Percentiles rank a stretch among this genome's conserved stretches.
Conservation (phyloP, 768 basidiomycete species). For the Ramaria rubella region DNA sequence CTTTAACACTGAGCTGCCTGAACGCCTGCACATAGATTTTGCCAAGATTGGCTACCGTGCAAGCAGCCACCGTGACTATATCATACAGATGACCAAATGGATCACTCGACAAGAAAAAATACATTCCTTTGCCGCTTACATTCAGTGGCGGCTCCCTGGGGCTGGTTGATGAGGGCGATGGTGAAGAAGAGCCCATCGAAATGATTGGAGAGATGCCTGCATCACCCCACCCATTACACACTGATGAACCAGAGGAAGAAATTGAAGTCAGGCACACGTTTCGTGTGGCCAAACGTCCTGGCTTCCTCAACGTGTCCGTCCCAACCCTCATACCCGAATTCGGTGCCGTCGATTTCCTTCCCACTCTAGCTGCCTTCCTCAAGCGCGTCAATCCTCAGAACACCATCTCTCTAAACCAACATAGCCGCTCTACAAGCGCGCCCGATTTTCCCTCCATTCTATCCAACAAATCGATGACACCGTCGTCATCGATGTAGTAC, state of each 20-base stretch:
- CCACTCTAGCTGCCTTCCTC: background rate
- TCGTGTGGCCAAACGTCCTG: too few relatives aligned
- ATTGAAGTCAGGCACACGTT: too few relatives aligned
- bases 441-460: background rate
- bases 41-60: constrained; percentile 19
- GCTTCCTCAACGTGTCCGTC: too few relatives aligned
- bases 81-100: constrained; percentile 13
- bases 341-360: too few relatives aligned
- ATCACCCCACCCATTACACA: too few relatives aligned
- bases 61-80: constrained; percentile 11
- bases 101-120: constrained; percentile 9
- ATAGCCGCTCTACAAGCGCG: background rate
- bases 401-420: background rate
- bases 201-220: background rate
- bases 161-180: constrained; percentile 1
- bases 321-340: too few relatives aligned
- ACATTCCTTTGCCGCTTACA: background rate
- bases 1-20: constrained; percentile 17
- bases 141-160: background rate
- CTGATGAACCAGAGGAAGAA: too few relatives aligned
- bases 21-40: too few relatives aligned
- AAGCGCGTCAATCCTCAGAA: background rate
- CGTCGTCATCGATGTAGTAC: background rate
- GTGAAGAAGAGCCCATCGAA: background rate
- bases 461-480: background rate